A percentile compares a stretch with the other conserved stretches of the same genome.
phyloP scores from a whole-genome alignment of 768 basidiomycete species.

The Clavulina sp. region DNA sequence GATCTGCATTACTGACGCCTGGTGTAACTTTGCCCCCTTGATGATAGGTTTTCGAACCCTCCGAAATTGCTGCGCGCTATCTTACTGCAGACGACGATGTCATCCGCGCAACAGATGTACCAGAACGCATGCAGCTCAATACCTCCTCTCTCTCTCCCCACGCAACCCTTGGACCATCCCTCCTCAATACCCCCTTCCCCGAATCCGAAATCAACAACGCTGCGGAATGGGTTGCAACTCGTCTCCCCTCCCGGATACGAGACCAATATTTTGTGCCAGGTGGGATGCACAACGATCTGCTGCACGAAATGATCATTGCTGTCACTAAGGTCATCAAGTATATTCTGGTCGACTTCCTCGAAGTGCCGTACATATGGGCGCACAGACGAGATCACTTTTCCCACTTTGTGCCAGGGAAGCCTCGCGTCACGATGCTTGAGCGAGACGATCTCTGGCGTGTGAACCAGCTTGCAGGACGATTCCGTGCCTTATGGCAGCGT shows the following conservation, averaged over 20 bases:
- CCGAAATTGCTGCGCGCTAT: conserved; percentile 78
- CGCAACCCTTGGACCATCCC: conserved; percentile 28
- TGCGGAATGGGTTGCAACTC: conserved; percentile 74
- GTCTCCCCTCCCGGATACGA: conserved; percentile 52
- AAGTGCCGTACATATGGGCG: conserved; percentile 90
- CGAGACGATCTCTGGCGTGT: conserved; percentile 84
- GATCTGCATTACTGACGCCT: conserved; percentile 1
- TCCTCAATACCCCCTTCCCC: conserved; percentile 42
- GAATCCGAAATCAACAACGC: conserved; percentile 64
- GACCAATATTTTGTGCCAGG: conserved; percentile 53
- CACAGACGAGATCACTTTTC: conserved; percentile 86
- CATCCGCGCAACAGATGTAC: conserved; percentile 77
- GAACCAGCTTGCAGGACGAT: conserved; percentile 74
- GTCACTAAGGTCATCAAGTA: conserved; percentile 64
- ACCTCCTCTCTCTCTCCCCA: conserved; percentile 63
- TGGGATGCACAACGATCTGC: conserved; percentile 41
- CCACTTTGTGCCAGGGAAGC: conserved; percentile 44
- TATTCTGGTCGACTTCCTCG: conserved; percentile 74
- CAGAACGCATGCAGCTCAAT: conserved; percentile 88
- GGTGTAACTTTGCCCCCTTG: conserved; percentile 8
- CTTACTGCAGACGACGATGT: conserved; percentile 88
- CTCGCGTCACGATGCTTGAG: conserved; percentile 53
- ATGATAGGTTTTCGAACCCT: conserved; percentile 85
- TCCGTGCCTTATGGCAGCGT: conserved; percentile 68
- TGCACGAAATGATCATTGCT: conserved; percentile 53